Percentiles rank a stretch among this genome's conserved stretches.
Evolutionary conservation across 345 rosid genomes (phyloP).

Genomic region (Cardamine resedifolia): DNA sequence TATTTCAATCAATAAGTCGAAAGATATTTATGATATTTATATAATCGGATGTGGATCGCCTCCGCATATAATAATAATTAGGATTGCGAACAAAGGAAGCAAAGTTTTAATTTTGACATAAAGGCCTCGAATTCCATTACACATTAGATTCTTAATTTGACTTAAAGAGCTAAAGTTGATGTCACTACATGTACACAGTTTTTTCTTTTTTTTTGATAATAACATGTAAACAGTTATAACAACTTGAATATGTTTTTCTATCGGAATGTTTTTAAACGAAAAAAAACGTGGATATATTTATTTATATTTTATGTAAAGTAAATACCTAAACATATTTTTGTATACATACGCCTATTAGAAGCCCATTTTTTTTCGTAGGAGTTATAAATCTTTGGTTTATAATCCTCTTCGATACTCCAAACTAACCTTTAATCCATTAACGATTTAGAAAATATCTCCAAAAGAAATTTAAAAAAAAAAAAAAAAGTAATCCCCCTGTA

Average conservation of each 20-base stretch:
- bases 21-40: neutral
- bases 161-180: neutral
- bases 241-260: neutral
- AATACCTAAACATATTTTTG: too few relatives aligned
- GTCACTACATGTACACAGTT: neutral
- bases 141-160: slow-evolving; percentile 19
- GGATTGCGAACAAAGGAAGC: slow-evolving; percentile 32
- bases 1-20: neutral
- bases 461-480: too few relatives aligned
- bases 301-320: neutral
- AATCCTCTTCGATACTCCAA: too few relatives aligned
- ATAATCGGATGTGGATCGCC: neutral
- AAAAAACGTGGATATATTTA: neutral
- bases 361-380: too few relatives aligned
- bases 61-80: neutral
- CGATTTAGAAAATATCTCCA: too few relatives aligned
- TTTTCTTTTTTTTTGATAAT: neutral
- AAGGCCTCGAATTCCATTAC: neutral
- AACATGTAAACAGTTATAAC: neutral
- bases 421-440: too few relatives aligned
- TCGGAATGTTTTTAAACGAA: neutral
- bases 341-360: neutral
- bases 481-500: too few relatives aligned
- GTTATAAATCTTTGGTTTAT: too few relatives aligned
- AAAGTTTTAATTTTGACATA: slow-evolving; percentile 30